These are phyloP conservation scores for Suillus brevipes DNA, from an alignment of 768 basidiomycete genomes.

Conservation along the genomic window DNA sequence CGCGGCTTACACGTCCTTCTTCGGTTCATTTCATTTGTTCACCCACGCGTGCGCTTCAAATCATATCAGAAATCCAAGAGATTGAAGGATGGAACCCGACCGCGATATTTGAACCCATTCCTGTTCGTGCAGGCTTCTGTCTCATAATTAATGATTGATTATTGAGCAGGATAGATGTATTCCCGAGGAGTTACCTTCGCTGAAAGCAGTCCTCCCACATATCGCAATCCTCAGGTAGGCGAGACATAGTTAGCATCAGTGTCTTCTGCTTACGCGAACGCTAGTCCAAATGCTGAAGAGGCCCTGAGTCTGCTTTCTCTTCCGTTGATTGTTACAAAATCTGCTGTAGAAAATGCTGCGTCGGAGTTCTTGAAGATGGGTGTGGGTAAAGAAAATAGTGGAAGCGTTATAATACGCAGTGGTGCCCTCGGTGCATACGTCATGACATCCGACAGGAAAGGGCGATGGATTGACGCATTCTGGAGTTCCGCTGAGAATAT, in stretches of 20 bases:
- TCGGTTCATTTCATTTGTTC: constrained; percentile 86
- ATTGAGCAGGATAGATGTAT: constrained; percentile 66
- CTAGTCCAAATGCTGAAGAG: constrained; percentile 86
- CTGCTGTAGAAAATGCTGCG: constrained; percentile 67
- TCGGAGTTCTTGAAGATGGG: constrained; percentile 59
- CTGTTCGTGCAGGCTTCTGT: constrained; percentile 46
- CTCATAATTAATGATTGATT: constrained; percentile 5
- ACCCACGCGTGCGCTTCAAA: constrained; percentile 63
- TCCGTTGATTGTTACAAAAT: constrained; percentile 40
- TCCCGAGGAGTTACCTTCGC: constrained; percentile 73
- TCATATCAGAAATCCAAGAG: constrained; percentile 61
- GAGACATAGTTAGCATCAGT: not conserved
- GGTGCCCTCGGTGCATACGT: constrained; percentile 74
- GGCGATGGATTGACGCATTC: constrained; percentile 73
- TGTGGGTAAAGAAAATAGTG: constrained; percentile 48
- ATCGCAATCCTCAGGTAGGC: constrained; percentile 70
- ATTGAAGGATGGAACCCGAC: constrained; percentile 61
- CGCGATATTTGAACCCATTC: constrained; percentile 84
- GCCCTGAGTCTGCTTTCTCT: constrained; percentile 68
- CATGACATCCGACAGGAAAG: constrained; percentile 40
- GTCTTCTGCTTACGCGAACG: not conserved
- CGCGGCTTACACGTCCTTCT: constrained; percentile 49
- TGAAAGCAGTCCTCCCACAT: constrained; percentile 55
- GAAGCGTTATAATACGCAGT: constrained; percentile 73
- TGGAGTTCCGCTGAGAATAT: constrained; percentile 50